Percentiles rank a stretch among this genome's conserved stretches.
Evolutionary conservation across 176 grass and related monocot species (phyloP).

Genomic region (Metroxylon sagu): DNA sequence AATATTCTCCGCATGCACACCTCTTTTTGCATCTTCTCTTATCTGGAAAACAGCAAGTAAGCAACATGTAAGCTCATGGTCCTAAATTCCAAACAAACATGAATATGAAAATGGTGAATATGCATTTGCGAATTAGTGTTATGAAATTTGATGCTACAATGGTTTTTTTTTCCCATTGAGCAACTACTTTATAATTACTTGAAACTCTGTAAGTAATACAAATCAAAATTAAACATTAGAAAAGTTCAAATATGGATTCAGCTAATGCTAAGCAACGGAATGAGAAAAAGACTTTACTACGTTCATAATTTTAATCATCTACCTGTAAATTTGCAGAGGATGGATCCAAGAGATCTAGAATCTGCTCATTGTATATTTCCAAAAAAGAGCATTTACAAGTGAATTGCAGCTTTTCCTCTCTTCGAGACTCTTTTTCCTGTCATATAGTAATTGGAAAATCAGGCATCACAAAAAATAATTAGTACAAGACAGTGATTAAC

Average conservation of each 20-base stretch:
- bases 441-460: slow-evolving; percentile 18
- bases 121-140: too few relatives aligned
- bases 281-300: too few relatives aligned
- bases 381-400: slow-evolving; percentile 94
- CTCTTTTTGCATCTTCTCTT: slow-evolving; percentile 91
- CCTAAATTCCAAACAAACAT: neutral
- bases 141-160: too few relatives aligned
- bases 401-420: slow-evolving; percentile 84
- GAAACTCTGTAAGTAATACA: too few relatives aligned
- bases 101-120: neutral
- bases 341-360: slow-evolving; percentile 86
- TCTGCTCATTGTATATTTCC: slow-evolving; percentile 98
- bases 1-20: slow-evolving; percentile 89
- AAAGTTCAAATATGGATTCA: too few relatives aligned
- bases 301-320: neutral
- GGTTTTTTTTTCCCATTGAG: too few relatives aligned
- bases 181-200: too few relatives aligned
- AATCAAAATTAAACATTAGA: too few relatives aligned
- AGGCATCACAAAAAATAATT: slow-evolving; percentile 4
- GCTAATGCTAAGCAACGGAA: too few relatives aligned
- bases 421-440: slow-evolving; percentile 78
- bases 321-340: slow-evolving; percentile 82
- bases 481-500: neutral
- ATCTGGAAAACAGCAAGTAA: slow-evolving; percentile 35
- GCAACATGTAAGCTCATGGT: slow-evolving; percentile 3